Base-by-base conservation (phyloP, 805 yeast genomes). In the Metschnikowia reukaufii region DNA sequence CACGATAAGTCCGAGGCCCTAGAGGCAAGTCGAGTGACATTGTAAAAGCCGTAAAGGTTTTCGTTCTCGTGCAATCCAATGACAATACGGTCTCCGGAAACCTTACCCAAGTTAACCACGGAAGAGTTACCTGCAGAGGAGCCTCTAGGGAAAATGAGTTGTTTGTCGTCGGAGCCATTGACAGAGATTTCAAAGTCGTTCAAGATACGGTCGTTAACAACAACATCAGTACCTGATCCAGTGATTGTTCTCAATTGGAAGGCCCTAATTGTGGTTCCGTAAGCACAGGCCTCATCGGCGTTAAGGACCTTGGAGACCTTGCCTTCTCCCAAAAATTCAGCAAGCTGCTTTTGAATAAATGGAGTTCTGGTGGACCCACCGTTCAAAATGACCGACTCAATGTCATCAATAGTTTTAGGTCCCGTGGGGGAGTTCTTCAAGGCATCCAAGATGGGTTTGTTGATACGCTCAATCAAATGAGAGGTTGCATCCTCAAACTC, bases 361-460 rank as follows among this genome's bases (percentile, higher is more conserved):
- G 99, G 99, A 25, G 89, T 87, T 63, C 99, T 81, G 5, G 92
- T 82, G 0, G 96, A 81, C 1, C 99, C 99, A 53, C 99, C 99
- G 36, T 87, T 79, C 45, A 91, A 74, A 46, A 94, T 82, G 3
- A 94, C 81, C 1, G 96, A 84, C 30, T 72, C 65, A 2, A 87
- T 48, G 30, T 81, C 73, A 2, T 63, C 61, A 8, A 54, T 39
- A 2, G 52, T 19, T 27, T 40, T 42, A 1, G 62, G 57, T 8
- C 57, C 59, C 42, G 60, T 55, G 12, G 63, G 55, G 31, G 72
- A 67, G 16, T 63, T 61, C 1, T 62, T 55, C 27, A 88, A 63
- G 0, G 87, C 80, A 25, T 72, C 67, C 6, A 68, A 53, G 35
- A 89, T 69, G 6, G 96, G 92, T 12, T 64, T 54, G 1, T 77